These are phyloP conservation scores for Dovyalis caffra DNA, from an alignment of 345 rosid genomes.

Conservation along the genomic window DNA sequence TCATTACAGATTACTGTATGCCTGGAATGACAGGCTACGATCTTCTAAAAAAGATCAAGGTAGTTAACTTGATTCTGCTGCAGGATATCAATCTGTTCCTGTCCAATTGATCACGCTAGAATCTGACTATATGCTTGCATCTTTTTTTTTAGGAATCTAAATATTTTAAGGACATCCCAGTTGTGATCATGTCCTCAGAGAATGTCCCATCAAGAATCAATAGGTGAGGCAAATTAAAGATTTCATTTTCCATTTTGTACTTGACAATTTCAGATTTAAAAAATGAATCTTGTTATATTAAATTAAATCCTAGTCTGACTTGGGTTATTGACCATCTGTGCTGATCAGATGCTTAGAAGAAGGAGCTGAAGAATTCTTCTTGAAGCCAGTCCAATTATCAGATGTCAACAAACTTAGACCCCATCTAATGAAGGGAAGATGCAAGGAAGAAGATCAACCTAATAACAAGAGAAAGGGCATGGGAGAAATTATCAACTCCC, in stretches of 20 bases:
- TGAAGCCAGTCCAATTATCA: constrained; percentile 80
- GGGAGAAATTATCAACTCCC: constrained; percentile 31
- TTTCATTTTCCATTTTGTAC: background rate
- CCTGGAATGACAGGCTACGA: constrained; percentile 98
- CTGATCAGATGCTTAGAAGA: constrained; percentile 70
- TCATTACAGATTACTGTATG: constrained; percentile 95
- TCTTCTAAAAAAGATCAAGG: constrained; percentile 82
- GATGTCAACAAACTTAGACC: constrained; percentile 78
- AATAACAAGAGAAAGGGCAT: constrained; percentile 42
- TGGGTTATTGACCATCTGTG: background rate
- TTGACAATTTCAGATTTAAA: background rate
- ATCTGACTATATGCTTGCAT: background rate
- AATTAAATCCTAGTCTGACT: constrained; percentile 1
- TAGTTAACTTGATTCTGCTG: constrained; percentile 12
- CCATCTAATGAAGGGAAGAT: constrained; percentile 47
- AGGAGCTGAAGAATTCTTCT: constrained; percentile 89
- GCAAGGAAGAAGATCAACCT: constrained; percentile 18
- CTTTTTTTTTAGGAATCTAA: constrained; percentile 51
- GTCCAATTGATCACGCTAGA: background rate
- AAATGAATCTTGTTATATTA: background rate
- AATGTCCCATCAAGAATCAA: constrained; percentile 79
- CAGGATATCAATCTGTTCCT: background rate
- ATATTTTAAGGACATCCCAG: constrained; percentile 71
- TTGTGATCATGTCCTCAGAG: constrained; percentile 92
- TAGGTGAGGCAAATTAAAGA: constrained; percentile 33